Percentiles rank a stretch among this genome's conserved stretches.
These are phyloP conservation scores for Hypoxylon sp. DNA, from an alignment of 2,329 filamentous ascomycete species.

Conservation along the genomic window DNA sequence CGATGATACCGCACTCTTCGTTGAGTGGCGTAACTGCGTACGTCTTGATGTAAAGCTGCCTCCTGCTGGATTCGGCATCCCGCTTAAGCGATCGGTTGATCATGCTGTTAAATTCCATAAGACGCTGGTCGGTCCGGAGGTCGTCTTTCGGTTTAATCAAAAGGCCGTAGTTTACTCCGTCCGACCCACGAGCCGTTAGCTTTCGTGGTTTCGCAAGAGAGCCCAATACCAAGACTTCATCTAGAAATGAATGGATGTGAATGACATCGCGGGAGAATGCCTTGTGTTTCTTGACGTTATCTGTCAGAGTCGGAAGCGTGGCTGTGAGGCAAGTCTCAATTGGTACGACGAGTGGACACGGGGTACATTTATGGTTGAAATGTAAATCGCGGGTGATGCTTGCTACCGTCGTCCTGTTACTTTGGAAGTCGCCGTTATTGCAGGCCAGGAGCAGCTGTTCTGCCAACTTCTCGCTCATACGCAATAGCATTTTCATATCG, in stretches of 20 bases:
- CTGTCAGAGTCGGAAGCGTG: conserved; percentile 79
- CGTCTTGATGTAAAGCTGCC: conserved; percentile 94
- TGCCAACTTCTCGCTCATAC: conserved; percentile 83
- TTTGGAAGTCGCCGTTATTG: conserved; percentile 78
- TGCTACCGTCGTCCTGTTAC: conserved; percentile 73
- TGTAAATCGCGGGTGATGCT: conserved; percentile 81
- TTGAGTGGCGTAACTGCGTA: conserved; percentile 97
- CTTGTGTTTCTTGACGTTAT: conserved; percentile 80
- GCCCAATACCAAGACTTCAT: conserved; percentile 89
- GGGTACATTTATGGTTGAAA: conserved; percentile 86
- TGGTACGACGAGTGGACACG: conserved; percentile 88
- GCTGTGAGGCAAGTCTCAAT: conserved; percentile 87
- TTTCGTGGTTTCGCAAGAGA: conserved; percentile 94
- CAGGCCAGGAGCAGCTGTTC: conserved; percentile 85
- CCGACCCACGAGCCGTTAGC: conserved; percentile 86
- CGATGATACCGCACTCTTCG: conserved; percentile 96
- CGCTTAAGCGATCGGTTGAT: conserved; percentile 95
- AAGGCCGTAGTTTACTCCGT: conserved; percentile 88
- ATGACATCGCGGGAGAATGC: conserved; percentile 89
- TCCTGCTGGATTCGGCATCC: conserved; percentile 88
- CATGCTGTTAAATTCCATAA: conserved; percentile 99
- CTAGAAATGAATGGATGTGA: conserved; percentile 82
- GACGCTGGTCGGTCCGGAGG: conserved; percentile 93
- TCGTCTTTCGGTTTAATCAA: conserved; percentile 99
- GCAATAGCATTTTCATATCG: conserved; percentile 78